Percentiles rank a stretch among this genome's conserved stretches.
Conservation (phyloP, 2,329 filamentous ascomycete species). For the Trichoderma lentiforme region DNA sequence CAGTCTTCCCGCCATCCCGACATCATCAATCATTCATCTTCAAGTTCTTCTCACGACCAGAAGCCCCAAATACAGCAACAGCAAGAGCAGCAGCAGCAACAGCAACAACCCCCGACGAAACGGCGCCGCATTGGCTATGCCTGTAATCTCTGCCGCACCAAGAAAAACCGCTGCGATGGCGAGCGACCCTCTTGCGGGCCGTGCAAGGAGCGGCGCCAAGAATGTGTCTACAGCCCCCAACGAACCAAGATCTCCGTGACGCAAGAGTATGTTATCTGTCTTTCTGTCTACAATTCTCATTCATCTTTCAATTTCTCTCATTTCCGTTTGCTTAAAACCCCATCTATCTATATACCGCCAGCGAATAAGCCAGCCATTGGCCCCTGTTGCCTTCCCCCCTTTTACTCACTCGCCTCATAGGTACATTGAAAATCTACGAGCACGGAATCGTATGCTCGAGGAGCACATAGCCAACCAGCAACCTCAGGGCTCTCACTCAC, state of each 20-base stretch:
- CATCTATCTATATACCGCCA: neutral
- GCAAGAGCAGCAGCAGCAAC: neutral
- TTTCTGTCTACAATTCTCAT: neutral
- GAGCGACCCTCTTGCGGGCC: conserved; percentile 10
- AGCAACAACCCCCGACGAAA: neutral
- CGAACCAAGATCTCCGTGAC: conserved; percentile 13
- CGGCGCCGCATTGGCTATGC: conserved; percentile 10
- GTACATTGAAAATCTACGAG: conserved; percentile 14
- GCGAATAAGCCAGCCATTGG: neutral
- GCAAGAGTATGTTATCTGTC: conserved; percentile 2
- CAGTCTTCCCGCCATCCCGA: neutral
- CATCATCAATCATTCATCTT: neutral
- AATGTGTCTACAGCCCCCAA: conserved; percentile 13
- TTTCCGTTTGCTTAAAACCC: neutral
- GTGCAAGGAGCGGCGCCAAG: conserved; percentile 14
- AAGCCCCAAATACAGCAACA: neutral
- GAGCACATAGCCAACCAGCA: conserved; percentile 8
- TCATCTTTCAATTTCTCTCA: neutral
- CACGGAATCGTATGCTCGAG: conserved; percentile 10
- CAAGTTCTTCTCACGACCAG: neutral
- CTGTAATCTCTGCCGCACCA: conserved; percentile 6
- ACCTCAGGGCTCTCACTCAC: neutral
- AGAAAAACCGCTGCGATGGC: conserved; percentile 13
- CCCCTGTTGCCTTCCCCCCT: neutral
- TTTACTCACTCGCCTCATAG: neutral